Conservation (phyloP, 1,139 yeast genomes). For the Saccharomyces hybrid region DNA sequence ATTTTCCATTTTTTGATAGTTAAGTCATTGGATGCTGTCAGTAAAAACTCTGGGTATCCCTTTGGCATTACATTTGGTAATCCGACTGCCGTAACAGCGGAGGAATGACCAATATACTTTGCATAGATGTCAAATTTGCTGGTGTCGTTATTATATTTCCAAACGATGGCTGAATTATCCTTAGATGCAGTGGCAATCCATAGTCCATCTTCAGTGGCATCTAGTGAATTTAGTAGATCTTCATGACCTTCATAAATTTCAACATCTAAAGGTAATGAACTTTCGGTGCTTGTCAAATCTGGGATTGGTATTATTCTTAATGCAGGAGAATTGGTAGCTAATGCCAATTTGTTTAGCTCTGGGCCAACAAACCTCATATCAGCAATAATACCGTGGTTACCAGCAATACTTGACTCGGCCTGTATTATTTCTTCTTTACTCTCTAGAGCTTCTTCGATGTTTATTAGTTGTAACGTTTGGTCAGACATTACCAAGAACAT, state of each 20-base stretch:
- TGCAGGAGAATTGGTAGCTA: constrained; percentile 94
- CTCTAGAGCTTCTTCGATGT: constrained; percentile 31
- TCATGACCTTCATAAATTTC: constrained; percentile 69
- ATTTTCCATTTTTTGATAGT: constrained; percentile 87
- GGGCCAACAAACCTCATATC: constrained; percentile 78
- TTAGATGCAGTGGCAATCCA: constrained; percentile 95
- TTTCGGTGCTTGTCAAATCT: constrained; percentile 6
- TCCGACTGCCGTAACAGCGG: constrained; percentile 76
- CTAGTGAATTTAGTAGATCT: constrained; percentile 77
- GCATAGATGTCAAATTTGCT: constrained; percentile 48
- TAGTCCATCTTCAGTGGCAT: constrained; percentile 65
- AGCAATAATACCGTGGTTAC: constrained; percentile 93
- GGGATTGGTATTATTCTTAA: constrained; percentile 59
- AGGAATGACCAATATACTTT: constrained; percentile 75
- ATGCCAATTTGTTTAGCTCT: constrained; percentile 47
- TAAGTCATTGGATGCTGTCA: constrained; percentile 84
- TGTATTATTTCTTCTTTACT: constrained; percentile 35
- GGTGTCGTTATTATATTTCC: constrained; percentile 50
- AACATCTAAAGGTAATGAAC: constrained; percentile 48
- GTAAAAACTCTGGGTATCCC: constrained; percentile 56
- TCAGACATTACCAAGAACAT: constrained; percentile 59
- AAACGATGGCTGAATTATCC: constrained; percentile 74
- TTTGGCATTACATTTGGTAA: constrained; percentile 53
- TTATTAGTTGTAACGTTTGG: constrained; percentile 63
- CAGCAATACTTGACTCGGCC: constrained; percentile 57